phyloP scores from a whole-genome alignment of 495 filamentous ascomycete species.

The Xylaria sp. region DNA sequence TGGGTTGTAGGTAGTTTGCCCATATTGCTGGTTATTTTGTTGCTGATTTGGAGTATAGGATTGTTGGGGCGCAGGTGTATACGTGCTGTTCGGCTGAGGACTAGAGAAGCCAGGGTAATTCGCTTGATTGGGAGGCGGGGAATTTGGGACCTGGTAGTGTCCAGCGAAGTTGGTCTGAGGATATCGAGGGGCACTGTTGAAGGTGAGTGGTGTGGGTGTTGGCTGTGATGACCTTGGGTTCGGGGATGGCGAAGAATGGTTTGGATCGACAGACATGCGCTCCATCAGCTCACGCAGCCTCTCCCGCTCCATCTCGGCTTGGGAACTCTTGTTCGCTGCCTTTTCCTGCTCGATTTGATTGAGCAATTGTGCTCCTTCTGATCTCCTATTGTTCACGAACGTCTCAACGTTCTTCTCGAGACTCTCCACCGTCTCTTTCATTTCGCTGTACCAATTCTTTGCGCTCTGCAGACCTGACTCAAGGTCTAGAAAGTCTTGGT shows the following conservation, averaged over 20 bases:
- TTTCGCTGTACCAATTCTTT: constrained; percentile 91
- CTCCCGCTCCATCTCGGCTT: constrained; percentile 86
- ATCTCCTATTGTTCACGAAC: constrained; percentile 92
- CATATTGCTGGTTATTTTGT: constrained; percentile 45
- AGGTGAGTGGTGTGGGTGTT: constrained; percentile 55
- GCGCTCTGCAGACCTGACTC: constrained; percentile 83
- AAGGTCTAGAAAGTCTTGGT: constrained; percentile 92
- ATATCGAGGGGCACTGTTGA: constrained; percentile 49
- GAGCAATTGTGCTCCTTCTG: constrained; percentile 89
- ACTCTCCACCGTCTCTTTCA: constrained; percentile 93
- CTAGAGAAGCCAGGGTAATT: constrained; percentile 43
- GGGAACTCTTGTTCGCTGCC: constrained; percentile 68
- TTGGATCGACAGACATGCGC: constrained; percentile 81
- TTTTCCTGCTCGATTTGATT: constrained; percentile 85
- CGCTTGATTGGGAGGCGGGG: constrained; percentile 57
- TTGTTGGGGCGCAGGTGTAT: constrained; percentile 32
- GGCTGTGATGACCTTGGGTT: constrained; percentile 55
- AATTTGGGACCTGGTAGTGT: constrained; percentile 60
- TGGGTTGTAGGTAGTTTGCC: constrained; percentile 54
- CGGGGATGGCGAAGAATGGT: constrained; percentile 50
- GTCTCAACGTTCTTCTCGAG: constrained; percentile 96
- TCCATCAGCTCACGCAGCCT: constrained; percentile 91
- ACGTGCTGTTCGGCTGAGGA: constrained; percentile 38
- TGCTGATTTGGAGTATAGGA: constrained; percentile 37
- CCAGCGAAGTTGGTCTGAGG: constrained; percentile 53